These are phyloP conservation scores for Candida railenensis DNA, from an alignment of 805 yeast genomes.

Conservation along the genomic window DNA sequence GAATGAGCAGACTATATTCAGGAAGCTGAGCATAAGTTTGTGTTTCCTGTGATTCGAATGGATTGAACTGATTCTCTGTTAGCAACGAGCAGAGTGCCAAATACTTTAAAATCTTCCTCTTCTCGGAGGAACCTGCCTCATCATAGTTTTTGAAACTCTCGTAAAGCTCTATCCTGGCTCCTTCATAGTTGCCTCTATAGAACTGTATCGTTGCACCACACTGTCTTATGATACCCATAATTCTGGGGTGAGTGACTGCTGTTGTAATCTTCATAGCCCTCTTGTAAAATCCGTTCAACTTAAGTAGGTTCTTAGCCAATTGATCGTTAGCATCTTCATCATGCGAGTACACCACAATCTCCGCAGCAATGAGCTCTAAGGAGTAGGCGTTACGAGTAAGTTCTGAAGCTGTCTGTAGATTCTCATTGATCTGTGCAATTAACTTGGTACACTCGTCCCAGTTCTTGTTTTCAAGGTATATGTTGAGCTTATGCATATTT, in stretches of 20 bases:
- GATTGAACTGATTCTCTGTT: constrained; percentile 64
- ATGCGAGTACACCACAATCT: constrained; percentile 53
- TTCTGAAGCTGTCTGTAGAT: constrained; percentile 40
- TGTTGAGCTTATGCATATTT: constrained; percentile 43
- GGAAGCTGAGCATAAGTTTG: constrained; percentile 43
- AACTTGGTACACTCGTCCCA: constrained; percentile 31
- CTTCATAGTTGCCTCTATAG: constrained; percentile 55
- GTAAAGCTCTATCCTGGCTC: constrained; percentile 63
- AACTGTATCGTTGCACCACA: constrained; percentile 72
- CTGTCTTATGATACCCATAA: constrained; percentile 72
- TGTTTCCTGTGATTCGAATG: constrained; percentile 73
- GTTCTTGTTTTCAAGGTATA: constrained; percentile 28
- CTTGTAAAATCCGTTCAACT: constrained; percentile 48
- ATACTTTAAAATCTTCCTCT: constrained; percentile 58
- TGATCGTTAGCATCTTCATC: constrained; percentile 24
- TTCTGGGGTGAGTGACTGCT: constrained; percentile 74
- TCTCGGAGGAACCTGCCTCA: constrained; percentile 44
- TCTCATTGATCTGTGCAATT: constrained; percentile 35
- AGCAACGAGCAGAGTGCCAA: constrained; percentile 61
- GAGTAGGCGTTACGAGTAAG: constrained; percentile 46
- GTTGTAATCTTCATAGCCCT: constrained; percentile 44
- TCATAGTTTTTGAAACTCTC: constrained; percentile 44
- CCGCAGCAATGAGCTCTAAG: constrained; percentile 66
- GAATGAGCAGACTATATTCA: constrained; percentile 27
- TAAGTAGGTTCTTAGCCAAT: constrained; percentile 15